Evolutionary conservation across 2,329 filamentous ascomycete genomes (phyloP).

Genomic region (Coniochaeta sp.): DNA sequence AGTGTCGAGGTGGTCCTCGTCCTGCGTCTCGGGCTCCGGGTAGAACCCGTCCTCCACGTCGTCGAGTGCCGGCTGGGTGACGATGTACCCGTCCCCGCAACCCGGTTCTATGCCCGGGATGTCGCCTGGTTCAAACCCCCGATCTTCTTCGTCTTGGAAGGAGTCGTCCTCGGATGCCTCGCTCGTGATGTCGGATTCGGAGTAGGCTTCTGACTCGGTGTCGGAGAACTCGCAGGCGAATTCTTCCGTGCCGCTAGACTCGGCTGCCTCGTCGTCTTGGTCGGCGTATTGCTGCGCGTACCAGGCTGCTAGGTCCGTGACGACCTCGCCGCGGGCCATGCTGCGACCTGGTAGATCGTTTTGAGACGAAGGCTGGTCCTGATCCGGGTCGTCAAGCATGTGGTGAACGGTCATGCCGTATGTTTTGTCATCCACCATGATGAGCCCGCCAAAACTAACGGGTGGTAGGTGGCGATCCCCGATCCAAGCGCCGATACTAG

Average conservation of each 20-base stretch:
- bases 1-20: constrained; percentile 76
- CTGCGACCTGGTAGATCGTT: constrained; percentile 20
- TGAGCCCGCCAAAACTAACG: constrained; percentile 82
- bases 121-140: constrained; percentile 61
- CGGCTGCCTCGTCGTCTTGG: constrained; percentile 27
- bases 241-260: constrained; percentile 43
- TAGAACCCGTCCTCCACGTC: constrained; percentile 81
- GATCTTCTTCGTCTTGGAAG: constrained; percentile 48
- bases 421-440: constrained; percentile 75
- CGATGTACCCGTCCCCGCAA: constrained; percentile 68
- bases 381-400: constrained; percentile 72
- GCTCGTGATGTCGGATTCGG: constrained; percentile 45
- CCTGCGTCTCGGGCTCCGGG: constrained; percentile 60
- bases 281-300: constrained; percentile 27
- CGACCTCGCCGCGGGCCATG: constrained; percentile 28
- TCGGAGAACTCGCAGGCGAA: constrained; percentile 57
- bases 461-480: constrained; percentile 81
- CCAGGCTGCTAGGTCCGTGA: constrained; percentile 34
- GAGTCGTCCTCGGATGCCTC: constrained; percentile 38
- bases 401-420: constrained; percentile 97
- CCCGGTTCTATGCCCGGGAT: constrained; percentile 70
- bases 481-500: constrained; percentile 87
- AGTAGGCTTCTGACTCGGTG: constrained; percentile 47
- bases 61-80: constrained; percentile 88
- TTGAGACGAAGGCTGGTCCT: constrained; percentile 12